These are phyloP conservation scores for Tricladium varicosporioides DNA, from an alignment of 2,329 filamentous ascomycete species.

Conservation along the genomic window DNA sequence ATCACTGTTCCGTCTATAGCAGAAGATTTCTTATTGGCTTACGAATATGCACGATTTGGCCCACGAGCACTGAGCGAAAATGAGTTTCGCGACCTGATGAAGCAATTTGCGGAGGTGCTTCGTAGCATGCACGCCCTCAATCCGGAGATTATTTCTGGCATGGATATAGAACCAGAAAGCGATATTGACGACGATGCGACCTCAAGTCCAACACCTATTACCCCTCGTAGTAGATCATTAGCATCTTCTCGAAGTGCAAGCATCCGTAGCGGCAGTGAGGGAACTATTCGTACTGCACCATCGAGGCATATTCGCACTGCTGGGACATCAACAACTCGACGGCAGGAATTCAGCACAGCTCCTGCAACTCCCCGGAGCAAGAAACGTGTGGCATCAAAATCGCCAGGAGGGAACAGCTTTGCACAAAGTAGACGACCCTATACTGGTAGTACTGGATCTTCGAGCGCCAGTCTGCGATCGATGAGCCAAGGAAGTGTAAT, in stretches of 20 bases:
- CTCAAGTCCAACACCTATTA: conserved; percentile 22
- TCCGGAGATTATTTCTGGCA: conserved; percentile 21
- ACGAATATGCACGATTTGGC: conserved; percentile 85
- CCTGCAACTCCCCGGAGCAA: conserved; percentile 28
- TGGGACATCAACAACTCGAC: conserved; percentile 13
- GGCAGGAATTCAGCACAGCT: conserved; percentile 23
- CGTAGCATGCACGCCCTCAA: conserved; percentile 63
- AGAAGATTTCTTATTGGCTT: conserved; percentile 66
- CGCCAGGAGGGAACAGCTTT: conserved; percentile 26
- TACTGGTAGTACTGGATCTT: conserved; percentile 19
- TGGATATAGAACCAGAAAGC: conserved; percentile 26
- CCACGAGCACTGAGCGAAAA: conserved; percentile 63
- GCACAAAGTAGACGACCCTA: conserved; percentile 27
- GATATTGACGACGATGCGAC: conserved; percentile 31
- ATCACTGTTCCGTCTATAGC: conserved; percentile 50
- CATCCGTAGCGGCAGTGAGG: conserved; percentile 28
- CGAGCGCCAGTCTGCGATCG: conserved; percentile 27
- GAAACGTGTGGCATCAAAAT: conserved; percentile 18
- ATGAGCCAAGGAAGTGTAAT: conserved; percentile 31
- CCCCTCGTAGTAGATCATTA: conserved; percentile 28
- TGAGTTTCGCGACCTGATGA: conserved; percentile 78
- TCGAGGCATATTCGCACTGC: conserved; percentile 18
- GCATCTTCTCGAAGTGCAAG: conserved; percentile 22
- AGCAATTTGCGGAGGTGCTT: conserved; percentile 77
- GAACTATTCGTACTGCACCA: conserved; percentile 30